Conservation (phyloP, 2,329 filamentous ascomycete genomes). For the Alternaria conjuncta region DNA sequence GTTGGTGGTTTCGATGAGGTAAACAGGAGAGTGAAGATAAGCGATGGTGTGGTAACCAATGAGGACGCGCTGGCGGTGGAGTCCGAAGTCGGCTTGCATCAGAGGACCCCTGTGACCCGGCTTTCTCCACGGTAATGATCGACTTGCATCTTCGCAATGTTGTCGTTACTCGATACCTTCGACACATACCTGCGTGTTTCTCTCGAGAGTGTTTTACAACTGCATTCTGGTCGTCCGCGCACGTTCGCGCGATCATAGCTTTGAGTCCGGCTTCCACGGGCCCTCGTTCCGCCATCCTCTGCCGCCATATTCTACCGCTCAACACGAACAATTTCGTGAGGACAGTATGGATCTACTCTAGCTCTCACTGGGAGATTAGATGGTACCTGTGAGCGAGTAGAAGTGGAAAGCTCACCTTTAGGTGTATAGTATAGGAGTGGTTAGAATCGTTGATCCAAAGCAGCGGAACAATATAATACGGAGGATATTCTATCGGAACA, state of each 20-base stretch:
- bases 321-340: neutral
- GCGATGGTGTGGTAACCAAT: slow-evolving; percentile 21
- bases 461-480: neutral
- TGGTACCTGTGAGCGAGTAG: neutral
- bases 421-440: neutral
- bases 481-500: neutral
- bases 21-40: slow-evolving; percentile 32
- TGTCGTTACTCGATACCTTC: slow-evolving; percentile 20
- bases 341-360: neutral
- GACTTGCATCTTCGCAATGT: slow-evolving; percentile 3
- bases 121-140: slow-evolving; percentile 19
- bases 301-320: neutral
- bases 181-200: slow-evolving; percentile 4
- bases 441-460: neutral
- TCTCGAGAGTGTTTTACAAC: too few species aligned
- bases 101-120: neutral
- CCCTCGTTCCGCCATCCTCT: neutral
- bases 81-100: slow-evolving; percentile 9
- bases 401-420: too few species aligned
- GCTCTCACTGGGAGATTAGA: neutral
- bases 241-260: neutral
- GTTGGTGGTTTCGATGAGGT: slow-evolving; percentile 32
- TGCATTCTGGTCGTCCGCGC: neutral
- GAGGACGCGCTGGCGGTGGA: neutral
- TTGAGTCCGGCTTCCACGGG: neutral